These are phyloP conservation scores for Fusarium sulawesiense DNA, from an alignment of 2,329 filamentous ascomycete genomes.

Conservation along the genomic window DNA sequence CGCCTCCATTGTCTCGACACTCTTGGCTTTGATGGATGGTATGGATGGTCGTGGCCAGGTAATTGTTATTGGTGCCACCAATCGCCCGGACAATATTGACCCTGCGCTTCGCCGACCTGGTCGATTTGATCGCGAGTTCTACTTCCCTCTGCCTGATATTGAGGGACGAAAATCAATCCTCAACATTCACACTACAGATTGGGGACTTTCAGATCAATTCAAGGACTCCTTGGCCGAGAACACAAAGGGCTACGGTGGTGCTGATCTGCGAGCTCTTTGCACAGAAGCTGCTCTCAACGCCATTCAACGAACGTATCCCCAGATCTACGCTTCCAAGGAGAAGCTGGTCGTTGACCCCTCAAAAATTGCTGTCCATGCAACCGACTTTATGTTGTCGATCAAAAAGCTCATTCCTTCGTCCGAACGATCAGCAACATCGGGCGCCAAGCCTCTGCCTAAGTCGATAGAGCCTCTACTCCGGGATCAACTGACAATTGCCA, in stretches of 20 bases:
- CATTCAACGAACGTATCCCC: conserved; percentile 93
- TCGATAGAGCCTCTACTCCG: conserved; percentile 84
- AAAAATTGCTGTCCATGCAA: conserved; percentile 86
- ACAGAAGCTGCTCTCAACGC: conserved; percentile 96
- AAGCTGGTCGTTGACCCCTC: conserved; percentile 89
- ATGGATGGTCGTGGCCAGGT: conserved; percentile 99
- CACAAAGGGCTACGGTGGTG: conserved; percentile 97
- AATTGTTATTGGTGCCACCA: conserved; percentile 98
- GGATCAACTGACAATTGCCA: conserved; percentile 76
- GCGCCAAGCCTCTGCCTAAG: conserved; percentile 82
- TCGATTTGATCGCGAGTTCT: conserved; percentile 97
- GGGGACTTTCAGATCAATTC: conserved; percentile 84
- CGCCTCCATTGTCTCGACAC: conserved; percentile 93
- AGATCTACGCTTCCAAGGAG: conserved; percentile 91
- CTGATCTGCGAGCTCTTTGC: conserved; percentile 91
- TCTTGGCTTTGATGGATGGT: conserved; percentile 95
- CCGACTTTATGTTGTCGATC: conserved; percentile 96
- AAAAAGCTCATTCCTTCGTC: conserved; percentile 98
- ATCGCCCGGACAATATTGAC: conserved; percentile 95
- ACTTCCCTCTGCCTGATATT: conserved; percentile 90
- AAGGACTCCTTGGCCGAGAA: conserved; percentile 85
- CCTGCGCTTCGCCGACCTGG: conserved; percentile 94
- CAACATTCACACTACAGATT: conserved; percentile 94
- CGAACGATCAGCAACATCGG: conserved; percentile 86
- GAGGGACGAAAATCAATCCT: conserved; percentile 86